Conservation (phyloP, 768 basidiomycete species). For the Suillus variegatus region DNA sequence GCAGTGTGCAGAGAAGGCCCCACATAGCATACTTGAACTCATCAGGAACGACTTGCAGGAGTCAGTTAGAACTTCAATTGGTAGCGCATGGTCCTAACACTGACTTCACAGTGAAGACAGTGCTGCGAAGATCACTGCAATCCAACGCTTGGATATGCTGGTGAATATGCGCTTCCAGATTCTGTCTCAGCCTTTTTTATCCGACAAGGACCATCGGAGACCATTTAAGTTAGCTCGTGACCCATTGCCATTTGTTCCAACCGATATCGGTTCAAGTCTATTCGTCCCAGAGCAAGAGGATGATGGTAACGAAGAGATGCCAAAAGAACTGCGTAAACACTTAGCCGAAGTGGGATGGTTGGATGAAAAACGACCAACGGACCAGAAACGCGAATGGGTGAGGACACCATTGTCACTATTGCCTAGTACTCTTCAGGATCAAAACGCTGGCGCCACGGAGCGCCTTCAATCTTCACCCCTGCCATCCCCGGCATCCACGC, state of each 20-base stretch:
- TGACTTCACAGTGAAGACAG: constrained; percentile 9
- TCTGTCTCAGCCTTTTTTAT: constrained; percentile 57
- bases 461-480: constrained; percentile 32
- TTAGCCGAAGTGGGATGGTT: constrained; percentile 78
- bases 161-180: constrained; percentile 73
- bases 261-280: constrained; percentile 67
- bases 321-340: constrained; percentile 62
- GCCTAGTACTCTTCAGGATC: constrained; percentile 57
- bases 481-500: constrained; percentile 35
- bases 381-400: constrained; percentile 59
- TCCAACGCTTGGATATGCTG: constrained; percentile 56
- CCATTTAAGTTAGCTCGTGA: constrained; percentile 74
- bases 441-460: constrained; percentile 38
- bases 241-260: constrained; percentile 72
- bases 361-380: constrained; percentile 54
- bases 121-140: constrained; percentile 46
- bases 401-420: constrained; percentile 68
- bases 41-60: constrained; percentile 59
- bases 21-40: constrained; percentile 46
- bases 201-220: constrained; percentile 58
- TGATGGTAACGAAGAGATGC: constrained; percentile 53
- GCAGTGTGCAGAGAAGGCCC: constrained; percentile 69
- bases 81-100: not conserved
- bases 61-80: constrained; percentile 33
- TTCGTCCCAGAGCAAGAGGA: constrained; percentile 59